Evolutionary conservation across 805 yeast genomes (phyloP).

Genomic region (Monosporozyma unispora): DNA sequence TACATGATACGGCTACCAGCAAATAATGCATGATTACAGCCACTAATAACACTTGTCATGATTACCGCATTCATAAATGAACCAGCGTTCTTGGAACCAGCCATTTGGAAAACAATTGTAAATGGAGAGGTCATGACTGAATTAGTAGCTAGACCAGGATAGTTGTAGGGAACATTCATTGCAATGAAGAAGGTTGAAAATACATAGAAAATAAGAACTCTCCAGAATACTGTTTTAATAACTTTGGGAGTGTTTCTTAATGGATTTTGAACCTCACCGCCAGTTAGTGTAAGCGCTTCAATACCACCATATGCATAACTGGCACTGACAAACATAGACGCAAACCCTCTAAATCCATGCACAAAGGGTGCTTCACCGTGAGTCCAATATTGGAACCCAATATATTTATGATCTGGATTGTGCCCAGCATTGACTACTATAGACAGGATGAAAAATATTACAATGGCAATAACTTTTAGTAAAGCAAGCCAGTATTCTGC

Average conservation of each 20-base stretch:
- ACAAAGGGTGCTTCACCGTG: slow-evolving; percentile 45
- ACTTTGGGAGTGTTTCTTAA: slow-evolving; percentile 51
- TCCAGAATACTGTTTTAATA: slow-evolving; percentile 47
- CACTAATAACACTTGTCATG: slow-evolving; percentile 45
- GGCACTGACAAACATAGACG: slow-evolving; percentile 42
- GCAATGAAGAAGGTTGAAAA: slow-evolving; percentile 50
- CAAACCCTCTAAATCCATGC: slow-evolving; percentile 44
- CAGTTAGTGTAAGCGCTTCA: slow-evolving; percentile 39
- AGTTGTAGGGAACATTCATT: slow-evolving; percentile 49
- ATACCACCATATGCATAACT: slow-evolving; percentile 46
- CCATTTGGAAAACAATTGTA: slow-evolving; percentile 40
- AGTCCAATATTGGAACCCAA: slow-evolving; percentile 51
- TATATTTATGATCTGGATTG: slow-evolving; percentile 41
- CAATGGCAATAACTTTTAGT: slow-evolving; percentile 48
- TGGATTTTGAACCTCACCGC: slow-evolving; percentile 52
- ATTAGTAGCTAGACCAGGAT: slow-evolving; percentile 33
- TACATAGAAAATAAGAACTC: slow-evolving; percentile 50
- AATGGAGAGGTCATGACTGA: slow-evolving; percentile 36
- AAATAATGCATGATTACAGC: slow-evolving; percentile 45
- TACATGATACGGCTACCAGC: slow-evolving; percentile 43
- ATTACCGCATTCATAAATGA: slow-evolving; percentile 45
- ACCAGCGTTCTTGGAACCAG: slow-evolving; percentile 45
- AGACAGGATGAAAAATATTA: slow-evolving; percentile 48
- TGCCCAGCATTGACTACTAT: slow-evolving; percentile 53
- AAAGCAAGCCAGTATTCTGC: slow-evolving; percentile 53